Evolutionary conservation across 176 grass and related monocot genomes (phyloP), one percentile per base, ranked within the genome.

Genomic region (Zoysia pacifica): DNA sequence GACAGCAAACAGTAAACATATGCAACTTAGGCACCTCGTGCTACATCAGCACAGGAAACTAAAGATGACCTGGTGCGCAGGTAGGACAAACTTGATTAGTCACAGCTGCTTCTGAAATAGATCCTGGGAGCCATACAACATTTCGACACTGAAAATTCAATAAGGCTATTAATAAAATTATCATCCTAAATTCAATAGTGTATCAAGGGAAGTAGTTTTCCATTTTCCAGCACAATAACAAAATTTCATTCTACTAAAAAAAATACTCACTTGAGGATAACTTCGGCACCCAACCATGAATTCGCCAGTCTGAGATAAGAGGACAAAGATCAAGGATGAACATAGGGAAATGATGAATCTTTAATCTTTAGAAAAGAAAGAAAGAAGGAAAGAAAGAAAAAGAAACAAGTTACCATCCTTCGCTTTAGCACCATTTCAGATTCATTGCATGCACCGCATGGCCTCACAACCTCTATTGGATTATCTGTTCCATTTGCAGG

Each of bases 91-190:
- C 62, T 83, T 98, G 81, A 60, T 81, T 78, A 20, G 92, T 93
- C 47, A 98, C 84, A 76, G 81, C 49, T 37, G 92, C 95, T 85
- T 94, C 95, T 74, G 87, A 88, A 85, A 98, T 18, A 37, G 90
- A 94, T 65, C 90, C 88, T 37, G 95, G 95, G 51, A 98, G 95
- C 95, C 95, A 98, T 72, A 94, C 91, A 47, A 93, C 95, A 56
- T 89, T 98, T 76, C 90, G 87, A 89, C 95, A 98, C 95, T 93
- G 90, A 62, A 84, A 89, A 79, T 71, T 89, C 18, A 83, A 63
- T 44, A 65, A 47, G 16, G 56, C n/a, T 51, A 75, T 56, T 56
- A 80, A 43, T 53, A 81, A 2, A 62, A 75, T 52, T 50, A 63
- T 60, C 43, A 45, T 70, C 15, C 12, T 15, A 66, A 72, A 11